Conservation (phyloP, 768 basidiomycete species). For the Mrakia hoshinonis region DNA sequence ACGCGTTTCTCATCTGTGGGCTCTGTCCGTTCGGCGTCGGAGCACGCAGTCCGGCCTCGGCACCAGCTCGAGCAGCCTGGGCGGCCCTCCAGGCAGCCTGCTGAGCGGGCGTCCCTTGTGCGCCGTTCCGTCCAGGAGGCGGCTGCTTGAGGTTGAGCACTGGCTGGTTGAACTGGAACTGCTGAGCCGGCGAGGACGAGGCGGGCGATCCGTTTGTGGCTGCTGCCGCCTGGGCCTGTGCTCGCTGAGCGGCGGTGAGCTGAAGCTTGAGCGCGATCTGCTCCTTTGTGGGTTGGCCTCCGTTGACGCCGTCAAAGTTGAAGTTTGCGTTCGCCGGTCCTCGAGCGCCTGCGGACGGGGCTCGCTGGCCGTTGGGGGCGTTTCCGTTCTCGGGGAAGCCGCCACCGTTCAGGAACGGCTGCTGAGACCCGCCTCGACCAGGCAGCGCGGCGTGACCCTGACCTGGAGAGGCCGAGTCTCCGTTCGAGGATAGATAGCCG, state of each 20-base stretch:
- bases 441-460: not conserved
- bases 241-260: constrained; percentile 8
- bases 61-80: not conserved
- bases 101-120: not conserved
- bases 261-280: constrained; percentile 8
- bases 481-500: not conserved
- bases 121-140: constrained; percentile 10
- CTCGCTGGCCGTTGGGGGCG: not conserved
- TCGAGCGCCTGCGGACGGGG: not conserved
- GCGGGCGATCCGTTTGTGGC: not conserved
- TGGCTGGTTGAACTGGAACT: constrained; percentile 8
- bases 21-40: constrained; percentile 11
- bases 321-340: constrained; percentile 6
- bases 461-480: not conserved
- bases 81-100: constrained; percentile 18
- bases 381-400: constrained; percentile 3
- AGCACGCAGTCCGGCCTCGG: too few relatives aligned
- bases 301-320: not conserved
- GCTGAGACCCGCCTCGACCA: not conserved
- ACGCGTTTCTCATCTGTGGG: not conserved
- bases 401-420: not conserved
- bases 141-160: constrained; percentile 20
- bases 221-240: constrained; percentile 7
- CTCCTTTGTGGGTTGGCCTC: not conserved
- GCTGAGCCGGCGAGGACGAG: not conserved